Evolutionary conservation across 2,329 filamentous ascomycete species (phyloP).

Genomic region (Arthrobotrys musiformis): DNA sequence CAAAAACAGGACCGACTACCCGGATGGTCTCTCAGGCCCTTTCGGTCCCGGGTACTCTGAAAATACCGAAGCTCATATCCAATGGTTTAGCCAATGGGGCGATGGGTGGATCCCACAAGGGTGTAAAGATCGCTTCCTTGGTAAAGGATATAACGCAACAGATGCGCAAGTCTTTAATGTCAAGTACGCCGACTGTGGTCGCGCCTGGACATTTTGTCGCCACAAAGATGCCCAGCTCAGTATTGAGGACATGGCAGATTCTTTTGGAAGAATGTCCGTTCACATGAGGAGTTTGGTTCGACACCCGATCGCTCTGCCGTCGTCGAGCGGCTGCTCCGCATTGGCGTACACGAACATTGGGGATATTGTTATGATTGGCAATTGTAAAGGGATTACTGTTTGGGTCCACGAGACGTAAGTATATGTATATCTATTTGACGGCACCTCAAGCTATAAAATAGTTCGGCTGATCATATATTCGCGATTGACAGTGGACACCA

Average conservation of each 20-base stretch:
- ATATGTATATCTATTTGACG: not conserved
- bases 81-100: constrained; percentile 36
- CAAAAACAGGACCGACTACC: constrained; percentile 31
- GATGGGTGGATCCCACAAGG: constrained; percentile 52
- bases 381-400: constrained; percentile 19
- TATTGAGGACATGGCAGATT: constrained; percentile 50
- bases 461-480: not conserved
- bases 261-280: constrained; percentile 51
- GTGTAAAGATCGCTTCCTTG: constrained; percentile 45
- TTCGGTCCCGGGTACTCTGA: constrained; percentile 25
- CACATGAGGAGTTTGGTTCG: constrained; percentile 55
- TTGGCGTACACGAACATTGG: constrained; percentile 29
- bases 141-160: constrained; percentile 10
- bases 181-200: constrained; percentile 51
- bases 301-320: constrained; percentile 48
- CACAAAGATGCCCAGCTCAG: constrained; percentile 54
- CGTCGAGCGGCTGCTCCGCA: constrained; percentile 20
- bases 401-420: constrained; percentile 52
- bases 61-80: constrained; percentile 3
- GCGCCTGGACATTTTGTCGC: constrained; percentile 52
- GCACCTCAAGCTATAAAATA: not conserved
- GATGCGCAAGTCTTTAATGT: constrained; percentile 53
- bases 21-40: constrained; percentile 35
- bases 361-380: constrained; percentile 40
- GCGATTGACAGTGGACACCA: constrained; percentile 34